Conservation (phyloP, 345 rosid species). For the Cardiospermum halicacabum region DNA sequence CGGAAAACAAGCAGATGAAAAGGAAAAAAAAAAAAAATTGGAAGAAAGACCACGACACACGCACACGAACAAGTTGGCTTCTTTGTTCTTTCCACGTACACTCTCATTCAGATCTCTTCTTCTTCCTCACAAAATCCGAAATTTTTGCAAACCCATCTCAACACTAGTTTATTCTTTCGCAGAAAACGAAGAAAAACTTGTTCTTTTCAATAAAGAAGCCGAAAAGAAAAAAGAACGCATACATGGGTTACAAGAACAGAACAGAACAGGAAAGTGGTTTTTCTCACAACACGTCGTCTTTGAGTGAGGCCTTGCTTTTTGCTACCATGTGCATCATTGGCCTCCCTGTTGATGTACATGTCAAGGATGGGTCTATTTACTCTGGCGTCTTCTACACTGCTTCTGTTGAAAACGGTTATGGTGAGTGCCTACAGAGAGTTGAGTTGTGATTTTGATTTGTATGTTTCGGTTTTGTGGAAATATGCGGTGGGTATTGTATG, state of each 20-base stretch:
- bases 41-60: too few species aligned
- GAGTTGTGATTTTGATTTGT: not conserved
- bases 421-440: conserved; percentile 19
- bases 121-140: not conserved
- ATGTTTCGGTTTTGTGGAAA: not conserved
- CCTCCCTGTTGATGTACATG: conserved; percentile 70
- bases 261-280: conserved; percentile 24
- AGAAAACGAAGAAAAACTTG: not conserved
- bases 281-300: conserved; percentile 21
- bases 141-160: not conserved
- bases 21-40: too few species aligned
- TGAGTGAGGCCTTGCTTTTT: conserved; percentile 53
- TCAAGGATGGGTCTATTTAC: conserved; percentile 73
- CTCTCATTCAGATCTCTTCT: not conserved
- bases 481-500: conserved; percentile 9
- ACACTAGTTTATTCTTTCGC: not conserved
- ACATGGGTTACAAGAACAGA: conserved; percentile 46
- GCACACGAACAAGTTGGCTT: not conserved
- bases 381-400: conserved; percentile 83
- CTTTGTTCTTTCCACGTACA: not conserved
- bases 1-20: not conserved
- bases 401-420: conserved; percentile 55
- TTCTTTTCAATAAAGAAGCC: not conserved
- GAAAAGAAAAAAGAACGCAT: not conserved
- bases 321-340: conserved; percentile 76